Evolutionary conservation across 2,329 filamentous ascomycete genomes (phyloP).

Genomic region (Apiospora marii): DNA sequence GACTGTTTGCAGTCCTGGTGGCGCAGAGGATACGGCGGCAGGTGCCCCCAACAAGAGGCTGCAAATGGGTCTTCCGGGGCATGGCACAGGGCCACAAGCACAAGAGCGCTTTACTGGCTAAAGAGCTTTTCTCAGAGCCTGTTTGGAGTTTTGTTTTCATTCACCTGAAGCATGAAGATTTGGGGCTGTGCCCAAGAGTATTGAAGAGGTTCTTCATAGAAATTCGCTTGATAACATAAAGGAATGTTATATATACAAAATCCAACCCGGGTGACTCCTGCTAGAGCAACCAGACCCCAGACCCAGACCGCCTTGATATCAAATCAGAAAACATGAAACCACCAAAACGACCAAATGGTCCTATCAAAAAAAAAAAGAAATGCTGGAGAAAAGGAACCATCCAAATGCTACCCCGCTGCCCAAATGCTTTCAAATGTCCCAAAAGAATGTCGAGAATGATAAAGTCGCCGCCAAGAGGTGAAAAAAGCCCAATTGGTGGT

Average conservation of each 20-base stretch:
- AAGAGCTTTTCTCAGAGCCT: no score
- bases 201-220: background rate
- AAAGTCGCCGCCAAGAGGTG: background rate
- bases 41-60: no score
- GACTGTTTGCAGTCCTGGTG: no score
- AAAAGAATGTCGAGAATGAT: conserved; percentile 6
- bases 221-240: background rate
- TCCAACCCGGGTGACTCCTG: background rate
- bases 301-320: background rate
- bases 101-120: no score
- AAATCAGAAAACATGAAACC: background rate
- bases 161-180: background rate
- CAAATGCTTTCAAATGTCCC: conserved; percentile 15
- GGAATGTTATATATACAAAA: conserved; percentile 4
- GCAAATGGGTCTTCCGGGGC: no score
- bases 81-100: no score
- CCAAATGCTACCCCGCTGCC: conserved; percentile 13
- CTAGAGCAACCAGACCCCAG: background rate
- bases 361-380: background rate
- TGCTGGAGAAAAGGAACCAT: background rate
- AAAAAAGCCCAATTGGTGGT: background rate
- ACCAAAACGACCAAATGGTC: conserved; percentile 4
- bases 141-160: no score
- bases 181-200: background rate
- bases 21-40: no score